A percentile compares a stretch with the other conserved stretches of the same genome.
Conservation (phyloP, 148 eudicot species). For the Bassia scoparia region DNA sequence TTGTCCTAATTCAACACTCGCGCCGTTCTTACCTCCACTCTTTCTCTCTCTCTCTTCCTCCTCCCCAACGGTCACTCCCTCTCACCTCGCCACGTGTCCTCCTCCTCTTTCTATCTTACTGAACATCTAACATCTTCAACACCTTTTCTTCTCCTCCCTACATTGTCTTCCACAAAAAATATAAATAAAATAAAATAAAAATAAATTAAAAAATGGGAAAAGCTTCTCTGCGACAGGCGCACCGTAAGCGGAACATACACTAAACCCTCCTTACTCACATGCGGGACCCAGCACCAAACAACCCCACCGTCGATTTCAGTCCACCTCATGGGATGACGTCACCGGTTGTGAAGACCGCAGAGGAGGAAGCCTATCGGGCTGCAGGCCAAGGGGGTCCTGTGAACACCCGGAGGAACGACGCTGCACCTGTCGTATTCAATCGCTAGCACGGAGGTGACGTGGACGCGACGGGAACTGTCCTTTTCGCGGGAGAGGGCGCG, state of each 20-base stretch:
- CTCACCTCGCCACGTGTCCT: no score
- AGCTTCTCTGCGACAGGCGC: constrained; percentile 62
- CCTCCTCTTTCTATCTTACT: no score
- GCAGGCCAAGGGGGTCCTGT: constrained; percentile 62
- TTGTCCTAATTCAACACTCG: constrained; percentile 7
- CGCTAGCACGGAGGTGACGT: constrained; percentile 82
- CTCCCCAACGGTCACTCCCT: no score
- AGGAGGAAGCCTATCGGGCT: constrained; percentile 37
- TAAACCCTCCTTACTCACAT: constrained; percentile 47
- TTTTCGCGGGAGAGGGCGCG: constrained; percentile 62
- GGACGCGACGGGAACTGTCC: constrained; percentile 90
- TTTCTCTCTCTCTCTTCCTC: constrained; percentile 39
- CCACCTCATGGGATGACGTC: constrained; percentile 61
- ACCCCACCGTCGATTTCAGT: constrained; percentile 19
- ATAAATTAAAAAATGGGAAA: constrained; percentile 51
- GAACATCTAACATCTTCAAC: no score
- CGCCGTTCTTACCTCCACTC: constrained; percentile 15
- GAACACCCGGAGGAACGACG: constrained; percentile 47
- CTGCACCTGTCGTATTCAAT: constrained; percentile 46
- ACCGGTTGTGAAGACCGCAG: constrained; percentile 64
- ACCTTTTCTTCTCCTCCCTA: no score
- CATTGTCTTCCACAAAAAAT: constrained; percentile 13
- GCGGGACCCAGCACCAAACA: constrained; percentile 45
- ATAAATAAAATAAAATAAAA: not conserved
- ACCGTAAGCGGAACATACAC: constrained; percentile 35